Conservation (phyloP, 306 rosid genomes). For the Cercis canadensis region DNA sequence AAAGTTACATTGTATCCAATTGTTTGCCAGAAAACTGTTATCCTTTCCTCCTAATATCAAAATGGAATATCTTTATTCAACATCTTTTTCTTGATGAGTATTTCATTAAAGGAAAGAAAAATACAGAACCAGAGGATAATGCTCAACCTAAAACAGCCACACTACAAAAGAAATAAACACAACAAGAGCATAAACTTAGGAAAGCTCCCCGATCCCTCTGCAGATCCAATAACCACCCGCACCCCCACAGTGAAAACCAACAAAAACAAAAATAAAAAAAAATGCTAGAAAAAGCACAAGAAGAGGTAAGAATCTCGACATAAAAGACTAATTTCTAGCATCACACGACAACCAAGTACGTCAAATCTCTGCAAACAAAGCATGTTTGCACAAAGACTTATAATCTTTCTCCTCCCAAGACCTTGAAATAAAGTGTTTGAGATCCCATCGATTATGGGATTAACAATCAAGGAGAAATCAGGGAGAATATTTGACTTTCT, state of each 20-base stretch:
- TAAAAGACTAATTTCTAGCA: too few species aligned
- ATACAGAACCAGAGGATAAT: too few species aligned
- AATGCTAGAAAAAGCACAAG: neutral
- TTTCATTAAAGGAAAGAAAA: too few species aligned
- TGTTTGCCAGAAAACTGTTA: neutral
- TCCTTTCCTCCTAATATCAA: neutral
- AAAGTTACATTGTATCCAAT: neutral
- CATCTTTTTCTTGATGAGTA: neutral
- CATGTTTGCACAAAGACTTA: neutral
- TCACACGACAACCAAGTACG: neutral
- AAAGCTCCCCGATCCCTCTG: neutral
- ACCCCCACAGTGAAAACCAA: neutral
- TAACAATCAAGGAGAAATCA: too few species aligned
- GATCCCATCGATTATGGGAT: too few species aligned
- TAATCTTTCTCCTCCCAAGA: neutral
- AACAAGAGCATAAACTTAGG: neutral
- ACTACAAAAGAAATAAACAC: neutral
- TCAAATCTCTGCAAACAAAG: neutral
- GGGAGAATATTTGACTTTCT: too few species aligned
- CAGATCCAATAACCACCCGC: neutral
- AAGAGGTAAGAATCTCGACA: neutral
- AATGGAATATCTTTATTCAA: too few species aligned
- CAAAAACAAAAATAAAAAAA: slow-evolving; percentile 4
- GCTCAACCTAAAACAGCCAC: neutral
- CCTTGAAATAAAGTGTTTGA: too few species aligned